Conservation (phyloP, 768 basidiomycete genomes). For the Ramaria sp. region DNA sequence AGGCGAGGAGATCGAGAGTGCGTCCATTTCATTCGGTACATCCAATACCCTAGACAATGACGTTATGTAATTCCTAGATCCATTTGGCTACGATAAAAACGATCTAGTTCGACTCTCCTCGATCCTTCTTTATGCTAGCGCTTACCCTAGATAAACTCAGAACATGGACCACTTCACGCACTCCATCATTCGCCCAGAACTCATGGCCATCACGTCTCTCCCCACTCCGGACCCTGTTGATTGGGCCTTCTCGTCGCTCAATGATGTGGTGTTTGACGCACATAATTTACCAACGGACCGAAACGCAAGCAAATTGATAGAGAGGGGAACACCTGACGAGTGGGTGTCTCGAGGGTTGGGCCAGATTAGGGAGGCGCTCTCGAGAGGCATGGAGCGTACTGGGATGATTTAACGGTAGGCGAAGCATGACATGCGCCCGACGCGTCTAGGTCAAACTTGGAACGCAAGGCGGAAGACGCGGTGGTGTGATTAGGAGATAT, state of each 20-base stretch:
- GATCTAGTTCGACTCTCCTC: slow-evolving; percentile 36
- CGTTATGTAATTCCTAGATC: slow-evolving; percentile 22
- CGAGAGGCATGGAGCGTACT: not conserved
- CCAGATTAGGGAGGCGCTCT: slow-evolving; percentile 26
- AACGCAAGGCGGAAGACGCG: too few relatives aligned
- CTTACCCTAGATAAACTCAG: slow-evolving; percentile 17
- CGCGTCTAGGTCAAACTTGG: too few relatives aligned
- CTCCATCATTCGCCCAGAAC: slow-evolving; percentile 54
- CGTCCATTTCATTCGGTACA: slow-evolving; percentile 16
- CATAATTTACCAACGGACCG: slow-evolving; percentile 13
- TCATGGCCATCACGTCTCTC: slow-evolving; percentile 50
- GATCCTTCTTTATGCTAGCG: not conserved
- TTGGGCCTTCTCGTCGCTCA: slow-evolving; percentile 53
- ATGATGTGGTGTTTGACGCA: slow-evolving; percentile 43
- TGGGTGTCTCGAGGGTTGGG: slow-evolving; percentile 44
- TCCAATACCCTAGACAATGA: not conserved
- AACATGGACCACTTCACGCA: slow-evolving; percentile 65
- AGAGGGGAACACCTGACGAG: slow-evolving; percentile 40
- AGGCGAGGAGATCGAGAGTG: slow-evolving; percentile 68
- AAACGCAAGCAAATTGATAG: slow-evolving; percentile 14
- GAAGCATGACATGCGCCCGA: too few relatives aligned
- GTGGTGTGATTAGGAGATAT: too few relatives aligned
- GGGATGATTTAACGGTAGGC: too few relatives aligned
- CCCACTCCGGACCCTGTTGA: slow-evolving; percentile 45
- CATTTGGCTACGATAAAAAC: slow-evolving; percentile 62